A percentile compares a stretch with the other conserved stretches of the same genome.
Evolutionary conservation across 306 rosid species (phyloP).

Genomic region (Cajanus cajan): DNA sequence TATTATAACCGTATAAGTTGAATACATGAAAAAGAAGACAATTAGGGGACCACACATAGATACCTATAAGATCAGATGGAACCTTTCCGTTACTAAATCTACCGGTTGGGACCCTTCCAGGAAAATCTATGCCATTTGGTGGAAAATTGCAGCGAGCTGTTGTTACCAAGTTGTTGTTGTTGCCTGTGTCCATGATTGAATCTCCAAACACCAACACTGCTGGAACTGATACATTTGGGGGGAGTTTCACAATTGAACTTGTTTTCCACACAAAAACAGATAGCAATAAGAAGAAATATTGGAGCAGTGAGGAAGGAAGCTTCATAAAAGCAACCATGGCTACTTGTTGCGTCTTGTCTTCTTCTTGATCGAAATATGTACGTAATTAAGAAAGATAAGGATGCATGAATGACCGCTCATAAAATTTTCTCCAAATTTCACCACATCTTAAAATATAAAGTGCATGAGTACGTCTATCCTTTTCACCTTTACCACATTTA

Average conservation of each 20-base stretch:
- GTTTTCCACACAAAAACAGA: neutral
- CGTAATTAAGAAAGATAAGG: neutral
- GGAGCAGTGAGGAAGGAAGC: neutral
- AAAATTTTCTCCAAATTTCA: neutral
- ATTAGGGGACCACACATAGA: too few relatives aligned
- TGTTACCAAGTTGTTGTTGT: slow-evolving; percentile 38
- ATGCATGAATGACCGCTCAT: neutral
- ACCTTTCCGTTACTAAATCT: slow-evolving; percentile 45
- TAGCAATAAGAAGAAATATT: neutral
- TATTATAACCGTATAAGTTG: too few relatives aligned
- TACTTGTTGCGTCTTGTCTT: neutral
- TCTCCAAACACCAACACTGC: slow-evolving; percentile 71
- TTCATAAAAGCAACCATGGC: neutral
- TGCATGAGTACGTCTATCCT: too few relatives aligned
- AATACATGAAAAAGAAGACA: too few relatives aligned
- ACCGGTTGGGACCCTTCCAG: slow-evolving; percentile 35
- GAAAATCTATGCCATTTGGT: slow-evolving; percentile 42
- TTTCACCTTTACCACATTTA: too few relatives aligned
- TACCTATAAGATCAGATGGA: slow-evolving; percentile 38
- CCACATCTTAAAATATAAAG: neutral
- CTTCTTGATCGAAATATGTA: neutral
- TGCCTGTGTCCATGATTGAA: slow-evolving; percentile 77
- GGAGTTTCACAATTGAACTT: slow-evolving; percentile 29
- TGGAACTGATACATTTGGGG: slow-evolving; percentile 45
- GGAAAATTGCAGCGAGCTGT: slow-evolving; percentile 28